Conservation (phyloP, 108 stramenopile species). For the Nitzschia sp. region DNA sequence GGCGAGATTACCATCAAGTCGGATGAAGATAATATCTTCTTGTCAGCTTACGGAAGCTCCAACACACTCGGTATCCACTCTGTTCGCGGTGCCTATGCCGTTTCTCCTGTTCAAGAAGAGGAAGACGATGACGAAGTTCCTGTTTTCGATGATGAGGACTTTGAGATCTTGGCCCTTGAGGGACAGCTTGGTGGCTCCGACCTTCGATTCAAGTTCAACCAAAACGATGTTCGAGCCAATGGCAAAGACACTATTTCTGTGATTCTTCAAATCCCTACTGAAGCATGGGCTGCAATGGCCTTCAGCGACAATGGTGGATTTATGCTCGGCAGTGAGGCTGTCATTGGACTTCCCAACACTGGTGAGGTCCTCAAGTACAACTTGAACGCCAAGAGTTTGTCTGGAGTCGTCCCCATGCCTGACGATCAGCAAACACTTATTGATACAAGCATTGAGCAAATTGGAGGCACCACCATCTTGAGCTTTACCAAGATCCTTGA, state of each 20-base stretch:
- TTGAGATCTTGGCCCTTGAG: slow-evolving; percentile 3
- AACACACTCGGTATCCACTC: slow-evolving; percentile 43
- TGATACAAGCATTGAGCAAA: slow-evolving; percentile 36
- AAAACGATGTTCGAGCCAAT: slow-evolving; percentile 3
- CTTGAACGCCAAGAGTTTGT: slow-evolving; percentile 22
- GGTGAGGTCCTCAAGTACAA: slow-evolving; percentile 44
- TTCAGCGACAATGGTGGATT: slow-evolving; percentile 20
- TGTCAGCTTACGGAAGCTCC: slow-evolving; percentile 41
- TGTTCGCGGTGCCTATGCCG: slow-evolving; percentile 15
- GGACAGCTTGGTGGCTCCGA: slow-evolving; percentile 12
- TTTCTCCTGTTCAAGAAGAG: not conserved
- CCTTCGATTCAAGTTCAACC: slow-evolving; percentile 6
- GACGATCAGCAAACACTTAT: slow-evolving; percentile 48
- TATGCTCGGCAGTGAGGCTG: slow-evolving; percentile 51
- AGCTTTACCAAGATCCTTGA: slow-evolving; percentile 54
- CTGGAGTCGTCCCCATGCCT: slow-evolving; percentile 30
- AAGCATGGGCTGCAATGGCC: slow-evolving; percentile 43
- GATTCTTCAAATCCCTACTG: slow-evolving; percentile 1
- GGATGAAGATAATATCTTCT: slow-evolving; percentile 31
- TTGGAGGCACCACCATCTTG: slow-evolving; percentile 41
- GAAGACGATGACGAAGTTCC: not conserved
- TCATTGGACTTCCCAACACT: slow-evolving; percentile 52
- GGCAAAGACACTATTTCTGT: slow-evolving; percentile 22
- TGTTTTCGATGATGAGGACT: not conserved
- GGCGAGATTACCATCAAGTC: slow-evolving; percentile 40